A percentile compares a stretch with the other conserved stretches of the same genome.
phyloP scores from a whole-genome alignment of 2,329 filamentous ascomycete genomes.

The Penicillium brevicompactum region DNA sequence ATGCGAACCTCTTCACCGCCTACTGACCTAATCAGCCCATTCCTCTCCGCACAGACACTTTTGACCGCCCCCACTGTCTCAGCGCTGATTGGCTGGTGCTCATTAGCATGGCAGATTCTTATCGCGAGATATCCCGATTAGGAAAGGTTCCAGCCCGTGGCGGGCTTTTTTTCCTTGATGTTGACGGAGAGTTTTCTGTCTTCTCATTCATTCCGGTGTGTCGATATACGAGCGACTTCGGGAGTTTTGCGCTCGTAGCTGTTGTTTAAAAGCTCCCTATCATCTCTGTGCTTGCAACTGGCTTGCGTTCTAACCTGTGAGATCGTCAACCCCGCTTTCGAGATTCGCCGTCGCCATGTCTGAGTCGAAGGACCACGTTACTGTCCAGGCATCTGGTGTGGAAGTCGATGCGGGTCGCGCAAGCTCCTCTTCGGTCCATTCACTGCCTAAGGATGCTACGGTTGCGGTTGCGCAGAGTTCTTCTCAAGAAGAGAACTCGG shows the following conservation, averaged over 20 bases:
- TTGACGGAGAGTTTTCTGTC: constrained; percentile 3
- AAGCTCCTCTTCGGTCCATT: constrained; percentile 8
- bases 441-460: constrained; percentile 22
- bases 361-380: constrained; percentile 27
- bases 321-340: constrained; percentile 15
- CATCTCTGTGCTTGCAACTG: constrained; percentile 3
- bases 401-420: constrained; percentile 4
- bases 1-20: not conserved
- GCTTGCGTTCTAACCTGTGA: constrained; percentile 7
- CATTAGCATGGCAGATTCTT: constrained; percentile 6
- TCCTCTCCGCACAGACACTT: constrained; percentile 8
- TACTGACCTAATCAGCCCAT: constrained; percentile 1
- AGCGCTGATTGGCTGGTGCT: not conserved
- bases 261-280: constrained; percentile 50
- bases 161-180: constrained; percentile 2
- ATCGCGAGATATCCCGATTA: constrained; percentile 16
- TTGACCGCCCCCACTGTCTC: constrained; percentile 7
- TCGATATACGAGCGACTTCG: constrained; percentile 55
- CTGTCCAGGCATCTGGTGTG: constrained; percentile 23
- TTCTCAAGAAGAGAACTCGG: constrained; percentile 16
- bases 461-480: constrained; percentile 16
- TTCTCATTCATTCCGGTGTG: constrained; percentile 13
- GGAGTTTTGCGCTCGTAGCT: constrained; percentile 59
- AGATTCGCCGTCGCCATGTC: constrained; percentile 25
- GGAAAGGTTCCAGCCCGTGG: constrained; percentile 25